phyloP scores from a whole-genome alignment of 1,139 yeast genomes.

The Lodderomyces oxycetoniae region DNA sequence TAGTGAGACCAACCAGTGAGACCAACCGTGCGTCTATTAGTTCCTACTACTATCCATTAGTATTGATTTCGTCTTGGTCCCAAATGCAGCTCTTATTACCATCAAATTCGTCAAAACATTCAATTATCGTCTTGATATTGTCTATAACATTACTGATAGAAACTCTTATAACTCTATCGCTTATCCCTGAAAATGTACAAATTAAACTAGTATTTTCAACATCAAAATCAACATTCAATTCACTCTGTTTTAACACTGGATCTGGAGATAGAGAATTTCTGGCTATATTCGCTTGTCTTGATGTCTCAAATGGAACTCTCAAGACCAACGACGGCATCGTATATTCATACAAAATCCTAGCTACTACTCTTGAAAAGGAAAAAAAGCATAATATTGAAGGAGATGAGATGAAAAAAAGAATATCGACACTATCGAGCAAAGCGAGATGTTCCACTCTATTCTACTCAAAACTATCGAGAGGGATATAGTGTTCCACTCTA shows the following conservation, averaged over 20 bases:
- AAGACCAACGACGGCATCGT: conserved; percentile 6
- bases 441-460: too few relatives aligned
- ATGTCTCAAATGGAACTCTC: conserved; percentile 52
- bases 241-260: conserved; percentile 67
- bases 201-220: conserved; percentile 26
- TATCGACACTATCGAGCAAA: too few relatives aligned
- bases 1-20: too few relatives aligned
- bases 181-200: conserved; percentile 49
- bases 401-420: too few relatives aligned
- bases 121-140: conserved; percentile 58
- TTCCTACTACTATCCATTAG: conserved; percentile 3
- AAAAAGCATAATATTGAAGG: too few relatives aligned
- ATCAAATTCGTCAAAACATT: conserved; percentile 63
- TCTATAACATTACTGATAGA: conserved; percentile 68
- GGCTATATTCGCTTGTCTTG: conserved; percentile 62
- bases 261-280: conserved; percentile 61
- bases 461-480: too few relatives aligned
- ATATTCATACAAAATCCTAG: too few relatives aligned
- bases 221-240: conserved; percentile 43
- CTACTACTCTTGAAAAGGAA: too few relatives aligned
- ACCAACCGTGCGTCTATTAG: background rate
- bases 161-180: conserved; percentile 64
- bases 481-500: too few relatives aligned
- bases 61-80: conserved; percentile 7
- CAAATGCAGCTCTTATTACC: conserved; percentile 21